Conservation (phyloP, 2,329 filamentous ascomycete species). For the Pseudogymnoascus sp. region DNA sequence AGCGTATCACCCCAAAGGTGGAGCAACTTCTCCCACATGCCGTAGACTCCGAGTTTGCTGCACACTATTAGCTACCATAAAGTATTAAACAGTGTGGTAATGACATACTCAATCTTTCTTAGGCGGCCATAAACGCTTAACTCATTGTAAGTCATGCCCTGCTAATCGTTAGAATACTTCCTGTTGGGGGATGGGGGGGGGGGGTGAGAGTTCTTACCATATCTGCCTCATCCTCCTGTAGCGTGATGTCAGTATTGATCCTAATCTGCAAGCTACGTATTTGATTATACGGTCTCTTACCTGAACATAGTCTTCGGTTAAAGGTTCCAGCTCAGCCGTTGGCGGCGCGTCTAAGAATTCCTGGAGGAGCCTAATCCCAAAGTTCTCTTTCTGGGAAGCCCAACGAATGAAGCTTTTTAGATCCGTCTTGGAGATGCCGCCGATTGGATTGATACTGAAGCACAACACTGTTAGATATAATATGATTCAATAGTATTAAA, state of each 20-base stretch:
- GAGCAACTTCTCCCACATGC: constrained; percentile 38
- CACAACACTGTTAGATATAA: neutral
- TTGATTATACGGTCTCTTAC: neutral
- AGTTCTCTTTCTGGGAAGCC: constrained; percentile 46
- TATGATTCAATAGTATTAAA: neutral
- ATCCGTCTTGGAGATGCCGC: constrained; percentile 39
- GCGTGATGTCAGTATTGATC: neutral
- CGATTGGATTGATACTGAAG: constrained; percentile 48
- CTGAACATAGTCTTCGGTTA: constrained; percentile 51
- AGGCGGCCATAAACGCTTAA: constrained; percentile 35
- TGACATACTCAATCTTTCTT: constrained; percentile 32
- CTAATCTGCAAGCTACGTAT: neutral
- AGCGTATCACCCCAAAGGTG: constrained; percentile 37
- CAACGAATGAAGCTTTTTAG: constrained; percentile 65
- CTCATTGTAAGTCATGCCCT: constrained; percentile 46
- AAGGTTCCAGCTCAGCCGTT: constrained; percentile 57
- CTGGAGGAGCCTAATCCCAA: constrained; percentile 49
- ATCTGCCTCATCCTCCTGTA: constrained; percentile 37
- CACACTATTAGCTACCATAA: neutral
- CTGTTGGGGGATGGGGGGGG: constrained; percentile 31
- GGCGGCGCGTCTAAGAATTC: constrained; percentile 57
- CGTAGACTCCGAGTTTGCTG: constrained; percentile 38
- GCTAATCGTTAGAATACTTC: constrained; percentile 37
- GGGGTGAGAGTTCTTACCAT: constrained; percentile 47
- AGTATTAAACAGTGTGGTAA: neutral